A percentile compares a stretch with the other conserved stretches of the same genome.
Evolutionary conservation across 2,329 filamentous ascomycete species (phyloP).

Genomic region (Blastomyces silverae): DNA sequence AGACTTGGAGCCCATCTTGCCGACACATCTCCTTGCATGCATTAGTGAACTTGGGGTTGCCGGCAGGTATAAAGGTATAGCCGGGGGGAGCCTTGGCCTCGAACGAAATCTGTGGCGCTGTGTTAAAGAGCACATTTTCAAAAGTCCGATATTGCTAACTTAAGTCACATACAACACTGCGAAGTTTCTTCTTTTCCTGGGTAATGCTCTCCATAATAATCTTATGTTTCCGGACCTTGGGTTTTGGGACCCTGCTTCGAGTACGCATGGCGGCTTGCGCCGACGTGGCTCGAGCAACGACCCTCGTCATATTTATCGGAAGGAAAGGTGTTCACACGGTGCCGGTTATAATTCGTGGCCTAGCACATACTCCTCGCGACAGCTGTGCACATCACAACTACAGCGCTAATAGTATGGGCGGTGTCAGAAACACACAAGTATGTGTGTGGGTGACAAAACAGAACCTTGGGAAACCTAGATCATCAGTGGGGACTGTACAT

Average conservation of each 20-base stretch:
- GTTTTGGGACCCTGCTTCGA: conserved; percentile 31
- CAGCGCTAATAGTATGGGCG: not conserved
- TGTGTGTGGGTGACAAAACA: not conserved
- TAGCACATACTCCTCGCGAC: conserved; percentile 11
- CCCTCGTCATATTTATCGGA: conserved; percentile 31
- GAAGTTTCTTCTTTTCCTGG: conserved; percentile 55
- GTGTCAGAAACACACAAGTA: not conserved
- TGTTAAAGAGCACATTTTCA: conserved; percentile 1
- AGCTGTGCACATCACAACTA: conserved; percentile 1
- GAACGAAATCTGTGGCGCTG: conserved; percentile 46
- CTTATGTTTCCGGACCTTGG: conserved; percentile 46
- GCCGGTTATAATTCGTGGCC: not conserved
- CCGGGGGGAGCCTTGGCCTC: conserved; percentile 50
- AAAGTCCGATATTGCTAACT: not conserved
- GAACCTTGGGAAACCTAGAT: conserved; percentile 5
- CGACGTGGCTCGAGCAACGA: conserved; percentile 32
- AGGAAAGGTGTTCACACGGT: conserved; percentile 5
- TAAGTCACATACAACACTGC: conserved; percentile 42
- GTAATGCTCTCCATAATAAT: conserved; percentile 53
- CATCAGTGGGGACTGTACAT: conserved; percentile 8
- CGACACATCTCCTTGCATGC: conserved; percentile 56
- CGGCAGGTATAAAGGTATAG: conserved; percentile 57
- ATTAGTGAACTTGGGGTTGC: conserved; percentile 53
- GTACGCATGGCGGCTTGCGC: conserved; percentile 31
- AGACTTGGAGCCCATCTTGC: conserved; percentile 48